Evolutionary conservation across 1,139 yeast genomes (phyloP).

Genomic region (Candida anutae): DNA sequence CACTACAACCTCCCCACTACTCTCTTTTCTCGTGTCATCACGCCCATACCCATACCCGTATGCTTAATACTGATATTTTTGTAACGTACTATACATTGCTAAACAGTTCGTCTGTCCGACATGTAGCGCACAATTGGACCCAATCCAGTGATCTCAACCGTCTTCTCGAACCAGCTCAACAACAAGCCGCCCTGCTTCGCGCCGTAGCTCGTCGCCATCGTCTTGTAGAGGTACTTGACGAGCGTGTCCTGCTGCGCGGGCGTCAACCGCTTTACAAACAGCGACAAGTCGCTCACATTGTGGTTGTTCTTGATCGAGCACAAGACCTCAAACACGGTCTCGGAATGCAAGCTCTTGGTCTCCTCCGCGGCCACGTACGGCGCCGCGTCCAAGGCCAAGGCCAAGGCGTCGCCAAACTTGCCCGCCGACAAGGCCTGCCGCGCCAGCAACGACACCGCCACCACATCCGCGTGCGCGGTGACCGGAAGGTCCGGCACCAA

Average conservation of each 20-base stretch:
- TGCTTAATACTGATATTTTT: no score
- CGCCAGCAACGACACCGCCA: conserved; percentile 47
- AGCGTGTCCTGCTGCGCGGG: conserved; percentile 69
- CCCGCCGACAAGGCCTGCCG: conserved; percentile 67
- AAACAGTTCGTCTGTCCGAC: conserved; percentile 79
- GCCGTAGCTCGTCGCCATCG: conserved; percentile 70
- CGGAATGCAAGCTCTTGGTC: conserved; percentile 41
- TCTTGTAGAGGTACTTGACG: conserved; percentile 78
- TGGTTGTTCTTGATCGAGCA: conserved; percentile 61
- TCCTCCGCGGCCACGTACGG: conserved; percentile 73
- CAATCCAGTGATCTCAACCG: conserved; percentile 75
- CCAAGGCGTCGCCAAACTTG: conserved; percentile 59
- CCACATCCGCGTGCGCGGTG: conserved; percentile 43
- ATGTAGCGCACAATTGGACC: conserved; percentile 84
- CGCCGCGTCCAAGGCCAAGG: conserved; percentile 57
- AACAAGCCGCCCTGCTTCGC: conserved; percentile 83
- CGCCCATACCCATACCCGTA: no score
- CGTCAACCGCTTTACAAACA: conserved; percentile 50
- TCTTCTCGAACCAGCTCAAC: conserved; percentile 88
- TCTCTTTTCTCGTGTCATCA: no score
- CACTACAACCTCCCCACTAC: no score
- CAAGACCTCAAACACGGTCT: conserved; percentile 67
- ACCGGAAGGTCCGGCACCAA: conserved; percentile 44
- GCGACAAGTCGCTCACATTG: conserved; percentile 48
- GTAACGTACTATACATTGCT: no score